Conservation (phyloP, 768 basidiomycete genomes). For the Xerocomellus chrysenteron region DNA sequence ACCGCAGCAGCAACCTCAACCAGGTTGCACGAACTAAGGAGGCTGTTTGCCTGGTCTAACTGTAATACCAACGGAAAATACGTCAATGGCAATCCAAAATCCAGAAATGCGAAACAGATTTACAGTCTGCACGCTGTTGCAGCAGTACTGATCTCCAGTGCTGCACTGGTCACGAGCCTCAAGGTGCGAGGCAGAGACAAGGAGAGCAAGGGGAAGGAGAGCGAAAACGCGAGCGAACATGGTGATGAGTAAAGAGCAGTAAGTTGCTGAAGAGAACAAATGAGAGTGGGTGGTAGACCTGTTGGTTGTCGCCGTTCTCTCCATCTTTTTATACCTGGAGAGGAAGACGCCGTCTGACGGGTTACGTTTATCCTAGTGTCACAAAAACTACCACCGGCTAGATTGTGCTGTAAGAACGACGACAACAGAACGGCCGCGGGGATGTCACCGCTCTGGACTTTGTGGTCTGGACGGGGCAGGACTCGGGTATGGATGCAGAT, state of each 20-base stretch:
- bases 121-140: conserved; percentile 9
- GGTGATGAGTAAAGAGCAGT: neutral
- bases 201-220: conserved; percentile 15
- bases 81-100: neutral
- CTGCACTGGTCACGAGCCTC: conserved; percentile 9
- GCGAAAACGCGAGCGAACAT: conserved; percentile 23
- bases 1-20: neutral
- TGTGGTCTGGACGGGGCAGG: neutral
- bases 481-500: neutral
- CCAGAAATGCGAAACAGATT: neutral
- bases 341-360: neutral
- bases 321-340: conserved; percentile 13
- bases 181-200: conserved; percentile 3
- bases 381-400: neutral
- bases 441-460: neutral
- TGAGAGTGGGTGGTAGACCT: neutral
- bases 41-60: neutral
- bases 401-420: conserved; percentile 1
- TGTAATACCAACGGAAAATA: neutral
- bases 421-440: too few relatives aligned
- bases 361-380: neutral
- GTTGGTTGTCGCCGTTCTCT: neutral
- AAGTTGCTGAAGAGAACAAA: neutral
- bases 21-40: too few relatives aligned
- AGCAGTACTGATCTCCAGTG: conserved; percentile 10